Evolutionary conservation across 768 basidiomycete genomes (phyloP).

Genomic region (Thelephora aurantiotincta): DNA sequence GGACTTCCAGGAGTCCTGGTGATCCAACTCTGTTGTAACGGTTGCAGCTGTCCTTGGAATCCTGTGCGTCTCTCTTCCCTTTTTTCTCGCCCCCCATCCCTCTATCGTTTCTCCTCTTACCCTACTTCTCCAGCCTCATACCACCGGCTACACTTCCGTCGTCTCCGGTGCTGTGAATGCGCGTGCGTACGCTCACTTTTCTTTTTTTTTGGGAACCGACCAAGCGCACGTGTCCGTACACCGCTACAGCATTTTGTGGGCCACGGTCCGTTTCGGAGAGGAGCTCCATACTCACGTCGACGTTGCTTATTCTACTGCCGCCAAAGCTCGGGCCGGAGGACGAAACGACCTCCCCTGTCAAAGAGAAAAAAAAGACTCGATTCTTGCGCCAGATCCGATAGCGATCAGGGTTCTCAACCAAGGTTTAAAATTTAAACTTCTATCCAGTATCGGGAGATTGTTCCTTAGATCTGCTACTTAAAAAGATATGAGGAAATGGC

Average conservation of each 20-base stretch:
- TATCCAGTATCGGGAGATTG: too few species aligned
- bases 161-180: too few species aligned
- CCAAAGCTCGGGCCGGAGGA: neutral
- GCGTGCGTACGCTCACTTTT: neutral
- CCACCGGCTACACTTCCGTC: too few species aligned
- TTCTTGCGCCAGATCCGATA: too few species aligned
- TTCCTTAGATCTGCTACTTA: too few species aligned
- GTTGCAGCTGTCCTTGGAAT: slow-evolving; percentile 35
- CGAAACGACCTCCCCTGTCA: too few species aligned
- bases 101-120: too few species aligned
- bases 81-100: neutral
- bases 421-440: too few species aligned
- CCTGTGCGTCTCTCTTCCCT: slow-evolving; percentile 23
- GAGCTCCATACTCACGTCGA: slow-evolving; percentile 43
- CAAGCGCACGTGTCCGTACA: neutral
- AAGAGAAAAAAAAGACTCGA: too few species aligned
- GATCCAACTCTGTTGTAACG: slow-evolving; percentile 34
- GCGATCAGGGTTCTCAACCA: too few species aligned
- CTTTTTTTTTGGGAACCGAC: neutral
- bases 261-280: slow-evolving; percentile 41
- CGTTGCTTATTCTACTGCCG: slow-evolving; percentile 34
- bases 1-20: slow-evolving; percentile 33
- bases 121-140: too few species aligned
- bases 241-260: slow-evolving; percentile 29
- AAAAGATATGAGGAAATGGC: too few species aligned